A percentile compares a stretch with the other conserved stretches of the same genome.
These are phyloP conservation scores for Gardenia jasminoides DNA, from an alignment of 257 asterid species.

Conservation along the genomic window DNA sequence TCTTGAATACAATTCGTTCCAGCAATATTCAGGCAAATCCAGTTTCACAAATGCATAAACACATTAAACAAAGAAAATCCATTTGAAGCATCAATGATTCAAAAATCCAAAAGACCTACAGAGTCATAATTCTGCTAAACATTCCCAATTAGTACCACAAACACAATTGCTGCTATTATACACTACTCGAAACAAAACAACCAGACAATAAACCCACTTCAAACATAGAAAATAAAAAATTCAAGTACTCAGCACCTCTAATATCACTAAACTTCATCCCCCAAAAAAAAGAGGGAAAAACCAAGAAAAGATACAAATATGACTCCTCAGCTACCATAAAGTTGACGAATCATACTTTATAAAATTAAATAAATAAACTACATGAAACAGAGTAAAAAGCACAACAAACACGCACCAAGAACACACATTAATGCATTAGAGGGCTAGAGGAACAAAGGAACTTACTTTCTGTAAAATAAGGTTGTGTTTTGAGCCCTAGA, in stretches of 20 bases:
- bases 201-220: not conserved
- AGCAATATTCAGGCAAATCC: not conserved
- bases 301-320: not conserved
- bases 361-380: not conserved
- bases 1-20: not conserved
- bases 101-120: not conserved
- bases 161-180: too few relatives aligned
- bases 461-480: not conserved
- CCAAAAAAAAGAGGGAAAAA: not conserved
- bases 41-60: not conserved
- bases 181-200: not conserved
- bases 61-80: not conserved
- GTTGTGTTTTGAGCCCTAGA: slow-evolving; percentile 11
- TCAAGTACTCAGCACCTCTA: not conserved
- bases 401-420: too few relatives aligned
- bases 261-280: not conserved
- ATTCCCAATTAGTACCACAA: not conserved
- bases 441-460: not conserved
- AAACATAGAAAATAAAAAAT: not conserved
- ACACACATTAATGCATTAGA: not conserved
- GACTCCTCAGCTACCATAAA: not conserved
- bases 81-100: not conserved
- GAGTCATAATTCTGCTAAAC: not conserved
- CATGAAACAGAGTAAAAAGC: not conserved
- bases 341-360: not conserved